phyloP scores from a whole-genome alignment of 805 yeast genomes.

The Suhomyces kilbournensis region DNA sequence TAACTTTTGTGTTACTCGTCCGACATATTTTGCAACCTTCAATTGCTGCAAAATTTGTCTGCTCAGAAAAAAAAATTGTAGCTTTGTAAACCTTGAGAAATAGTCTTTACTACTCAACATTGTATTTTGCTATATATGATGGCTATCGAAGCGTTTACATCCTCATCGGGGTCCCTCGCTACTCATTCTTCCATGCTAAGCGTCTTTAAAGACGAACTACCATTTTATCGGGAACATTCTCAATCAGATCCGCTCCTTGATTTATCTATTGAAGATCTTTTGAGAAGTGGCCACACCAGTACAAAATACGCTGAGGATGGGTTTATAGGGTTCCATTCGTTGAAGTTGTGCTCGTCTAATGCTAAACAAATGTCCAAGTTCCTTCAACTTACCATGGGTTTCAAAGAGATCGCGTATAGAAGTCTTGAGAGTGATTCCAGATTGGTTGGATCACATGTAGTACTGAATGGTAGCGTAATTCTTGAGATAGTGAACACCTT shows the following conservation, averaged over 20 bases:
- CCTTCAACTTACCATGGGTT: conserved; percentile 59
- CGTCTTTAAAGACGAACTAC: neutral
- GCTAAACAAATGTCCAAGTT: conserved; percentile 61
- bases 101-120: neutral
- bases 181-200: neutral
- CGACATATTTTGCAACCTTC: neutral
- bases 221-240: neutral
- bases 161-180: neutral
- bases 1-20: neutral
- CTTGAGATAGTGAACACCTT: conserved; percentile 48
- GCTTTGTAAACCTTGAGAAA: neutral
- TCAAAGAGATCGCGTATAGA: conserved; percentile 55
- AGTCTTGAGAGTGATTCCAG: conserved; percentile 71
- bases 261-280: conserved; percentile 15
- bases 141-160: neutral
- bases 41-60: neutral
- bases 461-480: conserved; percentile 52
- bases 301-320: conserved; percentile 25
- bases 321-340: conserved; percentile 55
- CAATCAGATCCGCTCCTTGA: conserved; percentile 16
- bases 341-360: conserved; percentile 72
- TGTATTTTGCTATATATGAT: neutral
- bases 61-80: neutral
- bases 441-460: conserved; percentile 55
- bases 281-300: conserved; percentile 16